Conservation (phyloP, 2,329 filamentous ascomycete genomes). For the Penicillium frequentans region DNA sequence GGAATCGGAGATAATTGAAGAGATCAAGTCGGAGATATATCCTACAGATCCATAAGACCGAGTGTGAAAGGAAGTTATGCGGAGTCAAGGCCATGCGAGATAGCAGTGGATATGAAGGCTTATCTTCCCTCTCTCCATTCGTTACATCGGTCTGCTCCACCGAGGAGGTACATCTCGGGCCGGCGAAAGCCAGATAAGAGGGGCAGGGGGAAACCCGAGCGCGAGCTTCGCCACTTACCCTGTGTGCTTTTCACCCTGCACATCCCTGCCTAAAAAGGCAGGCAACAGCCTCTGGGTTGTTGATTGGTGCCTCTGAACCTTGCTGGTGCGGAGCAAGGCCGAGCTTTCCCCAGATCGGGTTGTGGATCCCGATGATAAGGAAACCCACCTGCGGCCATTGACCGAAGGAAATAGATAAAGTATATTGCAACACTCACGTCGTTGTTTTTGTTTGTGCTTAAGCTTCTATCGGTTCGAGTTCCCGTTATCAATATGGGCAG, state of each 20-base stretch:
- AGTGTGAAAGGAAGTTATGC: not conserved
- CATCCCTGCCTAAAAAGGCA: not conserved
- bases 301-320: not conserved
- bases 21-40: not conserved
- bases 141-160: not conserved
- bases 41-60: not conserved
- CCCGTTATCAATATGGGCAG: conserved; percentile 11
- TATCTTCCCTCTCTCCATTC: not conserved
- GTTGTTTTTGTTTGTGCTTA: not conserved
- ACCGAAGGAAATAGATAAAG: not conserved
- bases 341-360: conserved; percentile 25
- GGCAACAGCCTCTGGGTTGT: not conserved
- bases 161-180: not conserved
- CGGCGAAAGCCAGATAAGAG: not conserved
- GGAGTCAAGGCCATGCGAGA: conserved; percentile 1
- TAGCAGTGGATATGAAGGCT: not conserved
- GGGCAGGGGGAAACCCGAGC: not conserved
- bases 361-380: conserved; percentile 23
- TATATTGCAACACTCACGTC: not conserved
- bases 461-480: not conserved
- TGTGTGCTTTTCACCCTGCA: not conserved
- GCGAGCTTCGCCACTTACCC: not conserved
- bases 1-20: not conserved
- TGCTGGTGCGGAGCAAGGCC: conserved; percentile 1
- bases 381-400: not conserved